phyloP scores from a whole-genome alignment of 805 yeast genomes.

The Schwanniomyces yamadae region DNA sequence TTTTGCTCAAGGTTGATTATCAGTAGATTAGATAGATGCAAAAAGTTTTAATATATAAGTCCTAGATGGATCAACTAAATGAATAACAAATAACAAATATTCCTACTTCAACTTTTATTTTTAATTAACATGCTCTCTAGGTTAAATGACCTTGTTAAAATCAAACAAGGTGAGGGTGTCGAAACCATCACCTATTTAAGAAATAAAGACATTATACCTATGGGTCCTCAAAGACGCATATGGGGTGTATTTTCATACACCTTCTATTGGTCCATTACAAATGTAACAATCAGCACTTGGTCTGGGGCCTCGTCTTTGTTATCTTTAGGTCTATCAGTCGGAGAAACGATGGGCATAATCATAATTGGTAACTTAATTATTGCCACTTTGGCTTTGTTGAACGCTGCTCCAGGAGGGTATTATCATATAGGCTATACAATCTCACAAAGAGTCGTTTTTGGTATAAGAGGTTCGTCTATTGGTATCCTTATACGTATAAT shows the following conservation, averaged over 20 bases:
- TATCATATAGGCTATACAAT: slow-evolving; percentile 53
- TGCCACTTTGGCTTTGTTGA: slow-evolving; percentile 41
- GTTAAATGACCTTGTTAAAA: too few relatives aligned
- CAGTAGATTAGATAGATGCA: too few relatives aligned
- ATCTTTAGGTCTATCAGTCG: slow-evolving; percentile 43
- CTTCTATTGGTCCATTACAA: slow-evolving; percentile 46
- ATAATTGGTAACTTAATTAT: slow-evolving; percentile 49
- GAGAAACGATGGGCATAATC: slow-evolving; percentile 45
- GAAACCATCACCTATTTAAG: slow-evolving; percentile 15
- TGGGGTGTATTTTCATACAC: slow-evolving; percentile 46
- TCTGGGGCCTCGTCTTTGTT: slow-evolving; percentile 47
- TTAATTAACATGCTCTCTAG: too few relatives aligned
- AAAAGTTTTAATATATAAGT: too few relatives aligned
- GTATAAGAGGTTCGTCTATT: slow-evolving; percentile 44
- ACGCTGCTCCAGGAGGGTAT: slow-evolving; percentile 48
- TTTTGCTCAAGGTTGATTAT: too few relatives aligned
- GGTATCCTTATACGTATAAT: slow-evolving; percentile 46
- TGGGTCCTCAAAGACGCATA: slow-evolving; percentile 44
- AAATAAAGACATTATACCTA: slow-evolving; percentile 44
- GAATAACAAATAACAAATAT: too few relatives aligned
- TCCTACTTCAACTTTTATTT: too few relatives aligned
- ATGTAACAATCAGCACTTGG: slow-evolving; percentile 41
- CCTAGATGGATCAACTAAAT: too few relatives aligned
- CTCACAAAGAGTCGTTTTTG: slow-evolving; percentile 44
- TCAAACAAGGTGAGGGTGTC: slow-evolving; percentile 8